phyloP scores from a whole-genome alignment of 2,329 filamentous ascomycete genomes.

The Clonostachys chloroleuca region DNA sequence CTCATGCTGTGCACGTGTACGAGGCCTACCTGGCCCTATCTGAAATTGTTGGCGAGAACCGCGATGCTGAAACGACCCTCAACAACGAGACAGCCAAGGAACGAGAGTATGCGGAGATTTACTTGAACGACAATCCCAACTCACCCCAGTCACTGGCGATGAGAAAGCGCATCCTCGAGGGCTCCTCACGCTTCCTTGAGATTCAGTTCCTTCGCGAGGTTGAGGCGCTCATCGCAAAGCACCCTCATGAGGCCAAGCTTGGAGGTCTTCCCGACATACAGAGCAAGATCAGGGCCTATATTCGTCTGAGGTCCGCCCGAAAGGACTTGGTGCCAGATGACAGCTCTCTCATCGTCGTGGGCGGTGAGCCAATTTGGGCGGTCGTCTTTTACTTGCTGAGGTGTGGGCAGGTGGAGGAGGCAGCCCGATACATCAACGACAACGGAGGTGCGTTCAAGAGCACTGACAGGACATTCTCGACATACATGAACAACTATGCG shows the following conservation, averaged over 20 bases:
- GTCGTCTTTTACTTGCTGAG: constrained; percentile 89
- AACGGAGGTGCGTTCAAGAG: constrained; percentile 80
- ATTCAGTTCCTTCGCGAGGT: constrained; percentile 75
- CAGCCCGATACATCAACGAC: constrained; percentile 78
- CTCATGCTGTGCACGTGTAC: constrained; percentile 69
- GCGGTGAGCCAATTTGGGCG: constrained; percentile 87
- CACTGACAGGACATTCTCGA: constrained; percentile 84
- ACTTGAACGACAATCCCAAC: constrained; percentile 69
- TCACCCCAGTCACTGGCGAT: constrained; percentile 61
- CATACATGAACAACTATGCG: constrained; percentile 82
- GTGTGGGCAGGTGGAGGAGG: constrained; percentile 78
- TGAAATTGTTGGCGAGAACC: constrained; percentile 71
- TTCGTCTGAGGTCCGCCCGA: constrained; percentile 72
- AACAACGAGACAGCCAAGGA: constrained; percentile 66
- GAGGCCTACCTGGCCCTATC: constrained; percentile 81
- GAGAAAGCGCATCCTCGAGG: constrained; percentile 74
- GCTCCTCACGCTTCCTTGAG: constrained; percentile 77
- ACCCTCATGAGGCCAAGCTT: constrained; percentile 82
- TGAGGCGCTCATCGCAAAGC: constrained; percentile 72
- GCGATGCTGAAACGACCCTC: constrained; percentile 51
- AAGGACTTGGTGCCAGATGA: constrained; percentile 84
- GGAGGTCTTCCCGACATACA: constrained; percentile 84
- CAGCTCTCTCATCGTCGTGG: constrained; percentile 55
- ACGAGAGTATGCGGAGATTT: constrained; percentile 71
- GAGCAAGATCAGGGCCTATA: constrained; percentile 90